Conservation (phyloP, 805 yeast species). For the Deakozyma indianensis region DNA sequence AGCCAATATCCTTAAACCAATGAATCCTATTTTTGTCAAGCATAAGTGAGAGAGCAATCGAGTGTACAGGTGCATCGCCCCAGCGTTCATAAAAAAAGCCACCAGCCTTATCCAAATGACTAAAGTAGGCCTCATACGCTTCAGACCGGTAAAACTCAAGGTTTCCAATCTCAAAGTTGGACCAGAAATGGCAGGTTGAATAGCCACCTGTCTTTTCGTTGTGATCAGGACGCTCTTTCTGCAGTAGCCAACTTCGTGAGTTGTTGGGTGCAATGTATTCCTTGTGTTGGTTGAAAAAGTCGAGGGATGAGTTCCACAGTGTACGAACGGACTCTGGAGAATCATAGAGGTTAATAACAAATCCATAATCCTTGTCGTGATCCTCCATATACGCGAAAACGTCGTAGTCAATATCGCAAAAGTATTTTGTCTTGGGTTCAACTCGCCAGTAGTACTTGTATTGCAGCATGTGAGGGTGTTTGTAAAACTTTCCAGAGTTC, state of each 20-base stretch:
- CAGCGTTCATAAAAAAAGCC: slow-evolving; percentile 83
- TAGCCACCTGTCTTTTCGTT: slow-evolving; percentile 35
- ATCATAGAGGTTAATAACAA: slow-evolving; percentile 55
- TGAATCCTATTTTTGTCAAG: slow-evolving; percentile 57
- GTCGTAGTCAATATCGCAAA: slow-evolving; percentile 43
- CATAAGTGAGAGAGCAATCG: slow-evolving; percentile 59
- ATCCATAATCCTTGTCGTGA: slow-evolving; percentile 60
- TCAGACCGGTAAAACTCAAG: slow-evolving; percentile 67
- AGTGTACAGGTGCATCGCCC: slow-evolving; percentile 91
- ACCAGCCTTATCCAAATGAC: slow-evolving; percentile 50
- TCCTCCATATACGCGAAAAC: slow-evolving; percentile 29
- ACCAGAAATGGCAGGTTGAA: slow-evolving; percentile 80
- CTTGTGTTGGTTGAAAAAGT: slow-evolving; percentile 41
- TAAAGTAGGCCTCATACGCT: slow-evolving; percentile 50
- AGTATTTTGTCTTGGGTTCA: slow-evolving; percentile 60
- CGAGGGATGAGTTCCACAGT: slow-evolving; percentile 57
- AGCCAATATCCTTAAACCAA: slow-evolving; percentile 82
- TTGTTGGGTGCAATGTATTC: slow-evolving; percentile 45
- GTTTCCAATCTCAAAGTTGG: slow-evolving; percentile 74
- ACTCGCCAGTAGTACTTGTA: slow-evolving; percentile 69
- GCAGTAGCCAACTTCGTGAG: slow-evolving; percentile 38
- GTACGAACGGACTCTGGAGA: slow-evolving; percentile 47
- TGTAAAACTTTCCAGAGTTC: slow-evolving; percentile 49
- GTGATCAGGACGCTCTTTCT: slow-evolving; percentile 33
- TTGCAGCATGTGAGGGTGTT: slow-evolving; percentile 45